Conservation (phyloP, 768 basidiomycete genomes). For the Lactarius tabidus region DNA sequence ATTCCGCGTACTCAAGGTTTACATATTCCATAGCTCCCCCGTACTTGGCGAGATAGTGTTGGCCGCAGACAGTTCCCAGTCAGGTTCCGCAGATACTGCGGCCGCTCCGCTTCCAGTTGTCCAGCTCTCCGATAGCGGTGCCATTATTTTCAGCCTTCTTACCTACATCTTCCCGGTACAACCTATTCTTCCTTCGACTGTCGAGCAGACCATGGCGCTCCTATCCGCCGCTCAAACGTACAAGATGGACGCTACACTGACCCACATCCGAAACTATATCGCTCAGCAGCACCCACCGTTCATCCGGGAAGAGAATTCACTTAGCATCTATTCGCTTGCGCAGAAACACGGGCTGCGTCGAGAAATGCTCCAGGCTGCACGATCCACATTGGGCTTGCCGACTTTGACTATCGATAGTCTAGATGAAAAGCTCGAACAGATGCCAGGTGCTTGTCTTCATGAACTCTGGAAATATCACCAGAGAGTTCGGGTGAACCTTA, state of each 20-base stretch:
- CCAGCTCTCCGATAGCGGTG: neutral
- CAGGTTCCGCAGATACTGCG: neutral
- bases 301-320: neutral
- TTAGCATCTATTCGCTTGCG: slow-evolving; percentile 1
- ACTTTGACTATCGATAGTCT: neutral
- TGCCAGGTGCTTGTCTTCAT: neutral
- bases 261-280: slow-evolving; percentile 1
- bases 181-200: neutral
- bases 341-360: slow-evolving; percentile 6
- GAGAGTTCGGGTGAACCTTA: neutral
- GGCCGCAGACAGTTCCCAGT: slow-evolving; percentile 11
- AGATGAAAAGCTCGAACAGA: neutral
- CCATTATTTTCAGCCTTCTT: slow-evolving; percentile 4
- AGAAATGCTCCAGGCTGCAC: slow-evolving; percentile 9
- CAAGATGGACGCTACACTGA: slow-evolving; percentile 6
- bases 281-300: neutral
- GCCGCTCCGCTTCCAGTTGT: neutral
- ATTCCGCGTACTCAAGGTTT: slow-evolving; percentile 43
- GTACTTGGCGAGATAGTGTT: slow-evolving; percentile 33
- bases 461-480: slow-evolving; percentile 12
- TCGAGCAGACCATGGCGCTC: slow-evolving; percentile 8
- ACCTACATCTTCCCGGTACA: slow-evolving; percentile 8
- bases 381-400: neutral
- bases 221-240: slow-evolving; percentile 5
- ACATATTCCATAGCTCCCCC: slow-evolving; percentile 41